Conservation (phyloP, 306 rosid species). For the Fagus sylvatica region DNA sequence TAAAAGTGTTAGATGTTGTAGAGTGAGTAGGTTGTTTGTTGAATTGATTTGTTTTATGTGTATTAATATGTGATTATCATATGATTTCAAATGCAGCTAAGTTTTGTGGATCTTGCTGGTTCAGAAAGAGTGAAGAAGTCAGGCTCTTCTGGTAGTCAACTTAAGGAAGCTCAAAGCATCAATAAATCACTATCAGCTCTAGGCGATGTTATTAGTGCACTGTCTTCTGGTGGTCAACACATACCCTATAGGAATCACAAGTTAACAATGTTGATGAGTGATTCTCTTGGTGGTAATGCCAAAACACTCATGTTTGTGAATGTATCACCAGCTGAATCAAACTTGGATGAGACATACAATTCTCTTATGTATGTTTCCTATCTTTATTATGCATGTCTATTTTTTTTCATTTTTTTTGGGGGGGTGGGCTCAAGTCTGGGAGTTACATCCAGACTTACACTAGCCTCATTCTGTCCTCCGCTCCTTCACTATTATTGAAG, state of each 20-base stretch:
- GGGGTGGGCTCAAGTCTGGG: neutral
- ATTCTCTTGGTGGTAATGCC: constrained; percentile 94
- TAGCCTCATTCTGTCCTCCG: neutral
- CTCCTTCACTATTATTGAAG: neutral
- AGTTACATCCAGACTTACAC: too few relatives aligned
- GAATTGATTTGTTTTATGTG: neutral
- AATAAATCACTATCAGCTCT: constrained; percentile 96
- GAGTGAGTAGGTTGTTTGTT: neutral
- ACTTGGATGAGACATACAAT: constrained; percentile 88
- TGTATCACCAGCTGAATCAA: constrained; percentile 80
- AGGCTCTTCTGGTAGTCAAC: constrained; percentile 82
- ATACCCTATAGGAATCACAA: constrained; percentile 94
- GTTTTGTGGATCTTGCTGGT: constrained; percentile 99
- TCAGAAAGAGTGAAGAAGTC: constrained; percentile 94
- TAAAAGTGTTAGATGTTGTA: constrained; percentile 1
- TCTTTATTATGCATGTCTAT: neutral
- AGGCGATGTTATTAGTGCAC: constrained; percentile 89
- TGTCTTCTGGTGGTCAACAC: constrained; percentile 83
- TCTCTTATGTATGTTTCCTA: constrained; percentile 69
- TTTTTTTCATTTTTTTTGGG: neutral
- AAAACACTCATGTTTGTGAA: constrained; percentile 96
- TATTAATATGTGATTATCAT: neutral
- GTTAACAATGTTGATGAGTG: constrained; percentile 97
- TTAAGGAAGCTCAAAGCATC: constrained; percentile 97
- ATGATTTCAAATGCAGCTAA: constrained; percentile 51